Evolutionary conservation across 345 rosid species (phyloP), one percentile per base, ranked within the genome.

Genomic region (Heritiera littoralis): DNA sequence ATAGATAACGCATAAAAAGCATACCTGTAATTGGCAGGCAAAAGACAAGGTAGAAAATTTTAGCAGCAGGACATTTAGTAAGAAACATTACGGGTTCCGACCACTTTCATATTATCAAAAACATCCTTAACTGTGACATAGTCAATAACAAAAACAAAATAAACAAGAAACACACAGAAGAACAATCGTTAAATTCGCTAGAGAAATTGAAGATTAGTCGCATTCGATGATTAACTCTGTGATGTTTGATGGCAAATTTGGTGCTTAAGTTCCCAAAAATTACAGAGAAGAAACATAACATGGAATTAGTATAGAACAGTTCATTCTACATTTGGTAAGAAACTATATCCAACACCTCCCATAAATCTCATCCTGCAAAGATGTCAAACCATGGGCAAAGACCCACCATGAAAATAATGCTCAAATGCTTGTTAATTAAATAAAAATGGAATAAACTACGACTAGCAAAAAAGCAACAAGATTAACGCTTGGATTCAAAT

Each of bases 11-110:
- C 46, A 40, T 51, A 66, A 38, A 54, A 65, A 38, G 1, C 48
- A 76, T 35, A 49, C 48, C 73, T 66, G 73, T 66, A 77, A 38
- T 28, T 15, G 20, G 54, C 1, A 38, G 23, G 72, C 38, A 66
- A 10, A 5, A 51, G 6, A 23, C 28, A 23, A 23, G 7, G 1
- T 1, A 43, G 49, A 70, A 70, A 20, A 12, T 23, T 30, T 28
- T 23, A 69, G 74, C 38, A 20, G 73, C 15, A 68, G 12, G 4
- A 10, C 38, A 23, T 23, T n/a, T 49, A 14, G 18, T 70, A 38
- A 28, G 28, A 43, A 54, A 28, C 41, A 70, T 23, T 23, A 23
- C 28, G 28, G 28, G 4, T 13, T 12, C 18, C 58, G 18, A 6
- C 32, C 18, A 6, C 12, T 32, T 63, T 64, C n/a, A 38, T 17